A percentile compares a stretch with the other conserved stretches of the same genome.
phyloP scores from a whole-genome alignment of 1,284 basidiomycete species.

The Sporisorium iseilematis-ciliati region DNA sequence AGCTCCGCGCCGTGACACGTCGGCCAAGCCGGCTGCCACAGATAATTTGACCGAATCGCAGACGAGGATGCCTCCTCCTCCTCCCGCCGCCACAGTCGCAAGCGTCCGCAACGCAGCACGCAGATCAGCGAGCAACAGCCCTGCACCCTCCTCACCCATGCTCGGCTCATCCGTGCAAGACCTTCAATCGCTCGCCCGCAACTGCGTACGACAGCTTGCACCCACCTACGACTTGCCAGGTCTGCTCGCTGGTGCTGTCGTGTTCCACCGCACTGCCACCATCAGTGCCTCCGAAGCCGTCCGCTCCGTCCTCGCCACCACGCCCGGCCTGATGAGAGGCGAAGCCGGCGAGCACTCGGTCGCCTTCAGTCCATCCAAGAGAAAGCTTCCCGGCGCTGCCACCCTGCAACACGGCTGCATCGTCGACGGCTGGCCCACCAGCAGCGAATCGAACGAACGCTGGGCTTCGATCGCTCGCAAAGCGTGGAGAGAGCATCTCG shows the following conservation, averaged over 20 bases:
- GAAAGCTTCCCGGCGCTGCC: conserved; percentile 34
- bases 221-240: conserved; percentile 66
- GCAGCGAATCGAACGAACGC: conserved; percentile 36
- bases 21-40: conserved; percentile 13
- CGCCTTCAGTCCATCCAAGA: conserved; percentile 52
- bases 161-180: conserved; percentile 39
- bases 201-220: conserved; percentile 55
- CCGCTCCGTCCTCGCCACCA: conserved; percentile 62
- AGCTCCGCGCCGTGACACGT: conserved; percentile 20
- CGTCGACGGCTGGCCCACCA: conserved; percentile 48
- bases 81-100: conserved; percentile 32
- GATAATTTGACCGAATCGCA: conserved; percentile 47
- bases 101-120: conserved; percentile 34
- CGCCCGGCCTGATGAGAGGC: conserved; percentile 63
- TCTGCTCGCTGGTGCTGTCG: conserved; percentile 66
- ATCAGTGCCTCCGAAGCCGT: conserved; percentile 65
- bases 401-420: conserved; percentile 48
- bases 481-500: conserved; percentile 66
- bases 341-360: conserved; percentile 58
- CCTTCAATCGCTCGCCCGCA: conserved; percentile 45
- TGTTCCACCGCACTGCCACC: conserved; percentile 69
- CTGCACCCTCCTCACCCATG: conserved; percentile 36
- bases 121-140: conserved; percentile 50
- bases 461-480: conserved; percentile 57
- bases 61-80: conserved; percentile 53